Conservation (phyloP, 805 yeast genomes). For the Debaryomyces castellii region DNA sequence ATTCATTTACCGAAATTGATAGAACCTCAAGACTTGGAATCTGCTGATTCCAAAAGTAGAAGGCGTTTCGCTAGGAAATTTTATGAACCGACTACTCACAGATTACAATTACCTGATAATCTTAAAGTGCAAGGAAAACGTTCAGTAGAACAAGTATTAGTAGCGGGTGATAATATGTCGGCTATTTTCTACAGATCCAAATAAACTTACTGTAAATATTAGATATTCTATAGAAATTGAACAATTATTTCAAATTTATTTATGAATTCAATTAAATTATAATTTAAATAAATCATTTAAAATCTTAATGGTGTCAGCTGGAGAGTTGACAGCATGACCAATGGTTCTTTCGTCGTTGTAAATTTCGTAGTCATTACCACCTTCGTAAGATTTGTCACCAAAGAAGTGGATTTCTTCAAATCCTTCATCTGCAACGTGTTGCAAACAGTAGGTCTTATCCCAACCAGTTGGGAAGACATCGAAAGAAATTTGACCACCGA, state of each 20-base stretch:
- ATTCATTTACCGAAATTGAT: conserved; percentile 51
- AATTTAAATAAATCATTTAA: conserved; percentile 77
- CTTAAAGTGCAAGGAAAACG: conserved; percentile 22
- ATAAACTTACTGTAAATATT: conserved; percentile 4
- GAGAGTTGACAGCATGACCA: conserved; percentile 90
- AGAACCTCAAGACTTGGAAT: conserved; percentile 48
- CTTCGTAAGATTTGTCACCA: conserved; percentile 96
- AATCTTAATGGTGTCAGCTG: conserved; percentile 84
- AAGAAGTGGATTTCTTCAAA: conserved; percentile 92
- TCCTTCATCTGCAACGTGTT: conserved; percentile 83
- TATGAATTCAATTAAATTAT: no score
- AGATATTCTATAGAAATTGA: no score
- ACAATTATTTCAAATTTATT: no score
- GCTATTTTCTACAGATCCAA: conserved; percentile 58
- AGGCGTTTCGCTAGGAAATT: conserved; percentile 28
- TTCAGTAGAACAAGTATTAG: conserved; percentile 52
- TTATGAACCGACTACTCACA: conserved; percentile 34
- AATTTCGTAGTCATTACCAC: conserved; percentile 99
- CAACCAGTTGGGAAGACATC: conserved; percentile 99
- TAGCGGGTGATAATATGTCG: conserved; percentile 61
- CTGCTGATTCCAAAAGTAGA: conserved; percentile 4
- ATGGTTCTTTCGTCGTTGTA: conserved; percentile 88
- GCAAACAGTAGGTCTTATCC: conserved; percentile 98
- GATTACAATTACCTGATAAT: conserved; percentile 45
- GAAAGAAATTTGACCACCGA: conserved; percentile 98